Percentiles rank a stretch among this genome's conserved stretches.
phyloP scores from a whole-genome alignment of 2,329 filamentous ascomycete genomes.

The Fusarium xylarioides region DNA sequence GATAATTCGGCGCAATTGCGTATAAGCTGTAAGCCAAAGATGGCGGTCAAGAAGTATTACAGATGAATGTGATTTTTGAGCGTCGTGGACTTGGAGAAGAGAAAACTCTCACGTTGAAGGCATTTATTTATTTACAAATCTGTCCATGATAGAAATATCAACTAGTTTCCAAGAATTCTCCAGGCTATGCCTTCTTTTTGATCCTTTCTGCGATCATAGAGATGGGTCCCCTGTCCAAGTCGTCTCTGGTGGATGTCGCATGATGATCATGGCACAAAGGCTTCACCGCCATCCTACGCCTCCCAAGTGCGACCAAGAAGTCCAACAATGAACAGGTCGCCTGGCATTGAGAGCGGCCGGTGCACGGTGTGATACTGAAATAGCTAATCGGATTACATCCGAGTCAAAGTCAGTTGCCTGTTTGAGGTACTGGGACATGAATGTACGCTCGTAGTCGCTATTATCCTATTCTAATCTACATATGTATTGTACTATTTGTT shows the following conservation, averaged over 20 bases:
- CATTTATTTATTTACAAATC: not conserved
- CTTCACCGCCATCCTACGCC: constrained; percentile 35
- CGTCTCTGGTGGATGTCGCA: constrained; percentile 28
- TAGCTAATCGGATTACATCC: constrained; percentile 5
- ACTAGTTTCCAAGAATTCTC: constrained; percentile 9
- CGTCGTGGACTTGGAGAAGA: not conserved
- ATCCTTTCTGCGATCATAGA: constrained; percentile 6
- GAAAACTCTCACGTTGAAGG: constrained; percentile 9
- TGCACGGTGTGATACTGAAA: not conserved
- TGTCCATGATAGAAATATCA: not conserved
- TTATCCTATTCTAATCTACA: not conserved
- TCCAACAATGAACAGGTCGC: not conserved
- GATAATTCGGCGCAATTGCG: not conserved
- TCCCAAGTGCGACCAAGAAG: constrained; percentile 6
- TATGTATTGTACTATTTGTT: not conserved
- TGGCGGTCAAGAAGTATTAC: not conserved
- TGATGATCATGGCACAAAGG: constrained; percentile 32
- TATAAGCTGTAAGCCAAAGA: not conserved
- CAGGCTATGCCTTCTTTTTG: constrained; percentile 16
- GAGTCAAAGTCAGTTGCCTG: not conserved
- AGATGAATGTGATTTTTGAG: not conserved
- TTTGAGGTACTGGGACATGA: not conserved
- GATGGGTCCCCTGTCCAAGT: constrained; percentile 29
- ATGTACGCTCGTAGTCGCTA: not conserved
- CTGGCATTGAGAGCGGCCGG: not conserved